Base-by-base conservation (phyloP, 2,329 filamentous ascomycete genomes). In the Nemania abortiva region DNA sequence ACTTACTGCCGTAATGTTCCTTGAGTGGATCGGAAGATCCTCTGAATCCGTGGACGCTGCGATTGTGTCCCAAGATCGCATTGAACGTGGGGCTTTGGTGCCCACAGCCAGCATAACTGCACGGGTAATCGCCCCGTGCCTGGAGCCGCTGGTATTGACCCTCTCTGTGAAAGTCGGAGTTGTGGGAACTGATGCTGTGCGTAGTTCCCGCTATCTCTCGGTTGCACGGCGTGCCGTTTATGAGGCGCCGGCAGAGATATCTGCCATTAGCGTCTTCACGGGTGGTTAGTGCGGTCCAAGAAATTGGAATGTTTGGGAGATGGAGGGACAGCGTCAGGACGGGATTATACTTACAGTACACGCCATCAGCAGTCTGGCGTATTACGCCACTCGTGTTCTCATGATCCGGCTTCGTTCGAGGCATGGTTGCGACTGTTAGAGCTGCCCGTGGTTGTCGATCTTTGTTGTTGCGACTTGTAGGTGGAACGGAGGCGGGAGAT, bases 121-220 rank as follows among this genome's bases (percentile, higher is more conserved):
- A 68, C 2, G 13, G 1, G 34, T 27, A 61, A 4, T 45, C 7
- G 15, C 66, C 55, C 5, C 0, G 20, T 27, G n/a, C 15, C 61
- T 60, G 65, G 1, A 29, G 31, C n/a, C 15, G 24, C 4, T 10
- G 49, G 66, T 68, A 68, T n/a, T 24, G 10, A 3, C 61, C 42
- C 1, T 49, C 27, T 1, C 9, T 29, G 34, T 68, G 66, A 6
- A 65, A 56, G 10, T 57, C 1, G 39, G 49, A 56, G 4, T 60
- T 68, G 52, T 68, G 66, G 10, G 61, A 68, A 10, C 22, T 56
- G 49, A 68, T 65, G 31, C 29, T 60, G 9, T 61, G 61, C 6
- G 6, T 24, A 4, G 18, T 61, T 3, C 3, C 61, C 1, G 50
- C 31, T 3, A 68, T 60, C 50, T 59, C 24, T 2, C 55, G 37